Conservation (phyloP, 2,329 filamentous ascomycete species). For the Paraphaeosphaeria sporulosa region DNA sequence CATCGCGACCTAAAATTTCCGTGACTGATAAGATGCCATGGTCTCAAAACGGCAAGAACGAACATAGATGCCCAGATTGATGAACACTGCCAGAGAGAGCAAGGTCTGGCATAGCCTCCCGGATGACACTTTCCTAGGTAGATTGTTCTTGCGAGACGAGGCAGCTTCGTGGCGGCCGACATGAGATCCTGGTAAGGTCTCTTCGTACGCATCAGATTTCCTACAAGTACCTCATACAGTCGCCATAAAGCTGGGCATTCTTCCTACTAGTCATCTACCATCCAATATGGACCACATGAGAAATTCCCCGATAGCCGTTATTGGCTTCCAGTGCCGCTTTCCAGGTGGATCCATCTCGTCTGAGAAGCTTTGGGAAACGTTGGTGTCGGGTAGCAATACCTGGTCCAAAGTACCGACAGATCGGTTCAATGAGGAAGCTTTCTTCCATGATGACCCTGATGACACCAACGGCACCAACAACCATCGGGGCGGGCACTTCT, state of each 20-base stretch:
- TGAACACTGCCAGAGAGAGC: background rate
- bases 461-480: constrained; percentile 1
- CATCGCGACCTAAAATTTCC: background rate
- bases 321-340: constrained; percentile 3
- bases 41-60: background rate
- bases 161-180: background rate
- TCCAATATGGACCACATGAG: background rate
- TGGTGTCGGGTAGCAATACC: background rate
- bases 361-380: background rate
- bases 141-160: background rate
- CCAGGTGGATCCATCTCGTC: background rate
- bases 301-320: constrained; percentile 3
- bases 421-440: background rate
- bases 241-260: background rate
- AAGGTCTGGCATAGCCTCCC: background rate
- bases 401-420: background rate
- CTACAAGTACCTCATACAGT: background rate
- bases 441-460: background rate
- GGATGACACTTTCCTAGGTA: background rate
- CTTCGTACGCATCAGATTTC: background rate
- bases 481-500: background rate
- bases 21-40: background rate
- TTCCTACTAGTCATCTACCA: background rate
- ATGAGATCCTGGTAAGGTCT: background rate
- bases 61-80: background rate